A percentile compares a stretch with the other conserved stretches of the same genome.
Conservation (phyloP, 441 rosid genomes). For the Erodium texanum region DNA sequence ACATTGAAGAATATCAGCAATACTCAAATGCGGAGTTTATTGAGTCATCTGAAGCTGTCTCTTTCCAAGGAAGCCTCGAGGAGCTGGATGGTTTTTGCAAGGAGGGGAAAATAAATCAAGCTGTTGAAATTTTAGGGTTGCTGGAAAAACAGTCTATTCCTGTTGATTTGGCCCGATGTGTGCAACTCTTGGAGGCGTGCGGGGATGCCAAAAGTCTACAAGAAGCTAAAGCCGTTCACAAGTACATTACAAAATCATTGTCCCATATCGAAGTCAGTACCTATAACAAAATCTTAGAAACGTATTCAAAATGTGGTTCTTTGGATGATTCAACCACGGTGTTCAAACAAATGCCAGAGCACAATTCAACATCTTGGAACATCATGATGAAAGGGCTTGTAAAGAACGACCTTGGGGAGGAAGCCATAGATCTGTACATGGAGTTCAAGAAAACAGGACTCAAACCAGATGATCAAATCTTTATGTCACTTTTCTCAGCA, state of each 20-base stretch:
- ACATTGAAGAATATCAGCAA: slow-evolving; percentile 14
- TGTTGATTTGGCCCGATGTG: slow-evolving; percentile 41
- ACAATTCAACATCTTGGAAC: slow-evolving; percentile 51
- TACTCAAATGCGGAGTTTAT: slow-evolving; percentile 8
- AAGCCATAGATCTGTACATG: slow-evolving; percentile 61
- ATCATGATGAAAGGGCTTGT: slow-evolving; percentile 58
- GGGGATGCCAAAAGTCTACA: slow-evolving; percentile 50
- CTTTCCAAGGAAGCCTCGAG: slow-evolving; percentile 19
- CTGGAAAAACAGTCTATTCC: slow-evolving; percentile 31
- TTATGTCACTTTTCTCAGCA: slow-evolving; percentile 50
- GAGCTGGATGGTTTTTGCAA: slow-evolving; percentile 46
- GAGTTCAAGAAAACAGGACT: slow-evolving; percentile 56
- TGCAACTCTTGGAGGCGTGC: slow-evolving; percentile 48
- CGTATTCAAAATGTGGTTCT: slow-evolving; percentile 59
- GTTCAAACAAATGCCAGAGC: slow-evolving; percentile 47
- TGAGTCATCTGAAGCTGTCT: slow-evolving; percentile 19
- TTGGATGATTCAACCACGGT: slow-evolving; percentile 37
- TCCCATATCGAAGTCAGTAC: slow-evolving; percentile 33
- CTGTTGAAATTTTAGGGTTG: slow-evolving; percentile 34
- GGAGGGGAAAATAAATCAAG: slow-evolving; percentile 54
- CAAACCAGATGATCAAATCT: slow-evolving; percentile 49
- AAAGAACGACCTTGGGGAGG: slow-evolving; percentile 66
- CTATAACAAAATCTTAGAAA: slow-evolving; percentile 44
- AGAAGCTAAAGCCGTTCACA: slow-evolving; percentile 58
- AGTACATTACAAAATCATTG: slow-evolving; percentile 29